Percentiles rank a stretch among this genome's conserved stretches.
phyloP scores from a whole-genome alignment of 208 protist species.

The Crithidia fasciculata region DNA sequence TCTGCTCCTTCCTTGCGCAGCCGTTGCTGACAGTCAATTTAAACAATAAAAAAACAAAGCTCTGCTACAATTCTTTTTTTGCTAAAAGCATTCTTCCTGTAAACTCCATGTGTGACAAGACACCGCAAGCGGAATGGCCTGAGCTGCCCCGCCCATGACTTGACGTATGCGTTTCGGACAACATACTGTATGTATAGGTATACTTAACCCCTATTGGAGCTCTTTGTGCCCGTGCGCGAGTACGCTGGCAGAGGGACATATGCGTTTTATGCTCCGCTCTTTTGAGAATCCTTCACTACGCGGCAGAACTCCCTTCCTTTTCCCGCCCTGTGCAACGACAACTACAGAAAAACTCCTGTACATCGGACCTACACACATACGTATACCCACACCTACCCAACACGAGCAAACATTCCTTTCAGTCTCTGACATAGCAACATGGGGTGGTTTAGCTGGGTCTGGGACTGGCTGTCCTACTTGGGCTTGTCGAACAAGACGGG shows the following conservation, averaged over 20 bases:
- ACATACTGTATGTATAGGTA: no score
- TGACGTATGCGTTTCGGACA: no score
- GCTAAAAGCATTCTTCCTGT: background rate
- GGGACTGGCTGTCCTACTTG: slow-evolving; percentile 92
- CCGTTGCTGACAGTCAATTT: background rate
- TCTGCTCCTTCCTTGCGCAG: background rate
- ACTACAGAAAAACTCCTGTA: no score
- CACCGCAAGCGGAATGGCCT: no score
- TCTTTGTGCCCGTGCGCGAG: no score
- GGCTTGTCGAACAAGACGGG: slow-evolving; percentile 90
- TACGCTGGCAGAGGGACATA: no score
- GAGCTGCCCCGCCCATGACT: no score
- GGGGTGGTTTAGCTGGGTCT: slow-evolving; percentile 94
- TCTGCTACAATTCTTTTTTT: slow-evolving; percentile 2
- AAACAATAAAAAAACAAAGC: background rate
- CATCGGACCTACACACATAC: background rate
- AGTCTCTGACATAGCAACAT: slow-evolving; percentile 10
- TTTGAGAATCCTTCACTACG: background rate
- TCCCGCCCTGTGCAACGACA: no score
- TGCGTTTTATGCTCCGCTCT: no score
- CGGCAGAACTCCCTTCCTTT: background rate
- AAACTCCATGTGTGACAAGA: no score
- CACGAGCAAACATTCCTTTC: no score
- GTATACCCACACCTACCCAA: background rate
- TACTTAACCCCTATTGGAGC: no score